phyloP scores from a whole-genome alignment of 768 basidiomycete species.

The Panaeolus cyanescens region DNA sequence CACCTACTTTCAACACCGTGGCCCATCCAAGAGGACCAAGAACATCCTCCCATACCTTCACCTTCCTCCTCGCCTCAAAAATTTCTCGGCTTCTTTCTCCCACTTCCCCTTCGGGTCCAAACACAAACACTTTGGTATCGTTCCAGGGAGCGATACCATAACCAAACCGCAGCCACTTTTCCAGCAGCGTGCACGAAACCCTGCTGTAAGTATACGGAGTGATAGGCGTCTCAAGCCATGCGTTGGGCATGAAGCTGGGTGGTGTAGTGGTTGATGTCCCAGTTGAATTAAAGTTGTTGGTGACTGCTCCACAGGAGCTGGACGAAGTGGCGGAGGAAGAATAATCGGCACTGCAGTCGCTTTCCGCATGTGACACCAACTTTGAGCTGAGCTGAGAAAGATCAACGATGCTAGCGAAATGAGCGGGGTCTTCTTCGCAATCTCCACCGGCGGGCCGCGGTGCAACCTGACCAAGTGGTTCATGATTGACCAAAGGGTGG shows the following conservation, averaged over 20 bases:
- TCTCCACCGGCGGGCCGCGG: neutral
- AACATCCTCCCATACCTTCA: constrained; percentile 61
- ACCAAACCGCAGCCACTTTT: constrained; percentile 76
- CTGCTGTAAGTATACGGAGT: constrained; percentile 68
- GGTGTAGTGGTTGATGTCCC: constrained; percentile 2
- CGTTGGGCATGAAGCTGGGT: too few relatives aligned
- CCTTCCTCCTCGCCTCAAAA: constrained; percentile 66
- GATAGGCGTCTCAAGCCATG: constrained; percentile 60
- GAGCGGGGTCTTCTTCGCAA: neutral
- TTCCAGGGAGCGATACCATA: constrained; percentile 73
- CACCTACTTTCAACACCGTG: constrained; percentile 71
- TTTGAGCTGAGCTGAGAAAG: neutral
- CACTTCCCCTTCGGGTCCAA: constrained; percentile 81
- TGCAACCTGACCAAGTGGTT: too few relatives aligned
- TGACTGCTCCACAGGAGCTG: constrained; percentile 5
- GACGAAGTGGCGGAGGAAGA: constrained; percentile 5
- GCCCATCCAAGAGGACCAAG: constrained; percentile 68
- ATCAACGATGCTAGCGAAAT: neutral
- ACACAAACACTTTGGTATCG: constrained; percentile 68
- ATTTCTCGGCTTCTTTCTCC: constrained; percentile 69
- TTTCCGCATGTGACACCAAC: neutral
- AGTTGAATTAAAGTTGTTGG: neutral
- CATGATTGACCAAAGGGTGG: neutral
- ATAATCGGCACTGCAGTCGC: neutral
- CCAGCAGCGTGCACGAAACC: constrained; percentile 72